Percentiles rank a stretch among this genome's conserved stretches.
These are phyloP conservation scores for Leccinellum luteum DNA, from an alignment of 768 basidiomycete genomes.

Conservation along the genomic window DNA sequence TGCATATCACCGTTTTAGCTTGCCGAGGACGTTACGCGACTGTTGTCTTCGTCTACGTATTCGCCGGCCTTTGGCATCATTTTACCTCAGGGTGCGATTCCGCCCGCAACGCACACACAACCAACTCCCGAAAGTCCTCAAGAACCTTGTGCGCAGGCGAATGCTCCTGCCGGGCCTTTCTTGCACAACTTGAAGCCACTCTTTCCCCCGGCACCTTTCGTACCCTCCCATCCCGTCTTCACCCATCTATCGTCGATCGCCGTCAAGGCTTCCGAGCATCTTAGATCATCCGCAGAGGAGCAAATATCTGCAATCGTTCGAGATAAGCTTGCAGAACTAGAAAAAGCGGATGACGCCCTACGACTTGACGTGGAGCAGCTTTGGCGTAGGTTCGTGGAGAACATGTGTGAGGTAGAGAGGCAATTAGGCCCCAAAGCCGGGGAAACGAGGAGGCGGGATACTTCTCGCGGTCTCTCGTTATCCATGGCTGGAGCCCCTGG, in stretches of 20 bases:
- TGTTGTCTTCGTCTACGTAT: conserved; percentile 42
- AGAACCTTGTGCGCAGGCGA: conserved; percentile 24
- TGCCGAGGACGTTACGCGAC: conserved; percentile 21
- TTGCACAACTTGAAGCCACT: conserved; percentile 57
- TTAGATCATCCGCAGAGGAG: conserved; percentile 58
- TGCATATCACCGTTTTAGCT: conserved; percentile 19
- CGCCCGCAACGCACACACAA: conserved; percentile 27
- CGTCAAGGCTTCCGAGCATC: conserved; percentile 47
- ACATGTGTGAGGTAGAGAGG: conserved; percentile 43
- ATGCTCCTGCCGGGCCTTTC: conserved; percentile 30
- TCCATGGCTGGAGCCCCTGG: conserved; percentile 25
- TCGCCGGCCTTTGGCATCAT: conserved; percentile 46
- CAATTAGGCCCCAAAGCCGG: conserved; percentile 26
- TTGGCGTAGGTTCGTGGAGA: conserved; percentile 59
- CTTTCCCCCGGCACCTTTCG: conserved; percentile 75
- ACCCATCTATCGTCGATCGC: conserved; percentile 61
- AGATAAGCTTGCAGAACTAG: conserved; percentile 55
- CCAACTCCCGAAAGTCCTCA: conserved; percentile 26
- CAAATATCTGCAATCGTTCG: conserved; percentile 52
- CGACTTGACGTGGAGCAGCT: conserved; percentile 57
- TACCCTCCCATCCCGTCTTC: conserved; percentile 72
- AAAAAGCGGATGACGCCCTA: conserved; percentile 51
- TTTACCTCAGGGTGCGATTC: conserved; percentile 31
- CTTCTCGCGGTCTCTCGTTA: conserved; percentile 17
- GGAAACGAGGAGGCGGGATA: conserved; percentile 21